Evolutionary conservation across 352 stramenopile genomes (phyloP).

Genomic region (Globisporangium spiculum): DNA sequence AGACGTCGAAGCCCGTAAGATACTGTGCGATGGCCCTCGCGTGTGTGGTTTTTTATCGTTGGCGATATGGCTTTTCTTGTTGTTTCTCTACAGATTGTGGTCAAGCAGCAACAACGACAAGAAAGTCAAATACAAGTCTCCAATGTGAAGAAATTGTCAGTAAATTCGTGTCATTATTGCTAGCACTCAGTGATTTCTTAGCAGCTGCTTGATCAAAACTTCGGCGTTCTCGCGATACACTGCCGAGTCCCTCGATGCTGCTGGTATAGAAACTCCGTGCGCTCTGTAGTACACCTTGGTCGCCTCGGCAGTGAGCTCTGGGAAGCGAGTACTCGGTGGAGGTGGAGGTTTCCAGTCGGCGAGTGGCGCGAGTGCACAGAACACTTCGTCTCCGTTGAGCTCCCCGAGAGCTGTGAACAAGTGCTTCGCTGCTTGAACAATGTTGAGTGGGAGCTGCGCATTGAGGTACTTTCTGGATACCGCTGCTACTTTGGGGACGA

Average conservation of each 20-base stretch:
- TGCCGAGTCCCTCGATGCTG: background rate
- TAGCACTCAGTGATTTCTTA: constrained; percentile 5
- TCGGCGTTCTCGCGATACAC: constrained; percentile 12
- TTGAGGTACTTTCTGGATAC: constrained; percentile 50
- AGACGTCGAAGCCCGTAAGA: background rate
- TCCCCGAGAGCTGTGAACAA: constrained; percentile 43
- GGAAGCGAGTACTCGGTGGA: constrained; percentile 45
- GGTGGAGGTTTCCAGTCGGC: constrained; percentile 48
- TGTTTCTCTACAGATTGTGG: background rate
- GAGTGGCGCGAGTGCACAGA: constrained; percentile 49
- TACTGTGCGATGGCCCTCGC: background rate
- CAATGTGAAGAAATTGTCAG: background rate
- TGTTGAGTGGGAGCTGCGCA: constrained; percentile 24
- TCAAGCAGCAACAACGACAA: background rate
- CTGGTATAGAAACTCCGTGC: background rate
- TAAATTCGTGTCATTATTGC: background rate
- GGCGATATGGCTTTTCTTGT: background rate
- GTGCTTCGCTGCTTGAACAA: constrained; percentile 35
- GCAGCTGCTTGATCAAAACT: constrained; percentile 13
- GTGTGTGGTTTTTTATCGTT: background rate
- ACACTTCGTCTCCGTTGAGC: constrained; percentile 75
- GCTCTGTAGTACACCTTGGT: constrained; percentile 32
- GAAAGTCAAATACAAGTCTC: background rate
- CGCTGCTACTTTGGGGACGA: constrained; percentile 58
- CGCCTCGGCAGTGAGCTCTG: constrained; percentile 24